Percentiles rank a stretch among this genome's conserved stretches.
Evolutionary conservation across 768 basidiomycete species (phyloP).

Genomic region (Phlegmacium glaucopus): DNA sequence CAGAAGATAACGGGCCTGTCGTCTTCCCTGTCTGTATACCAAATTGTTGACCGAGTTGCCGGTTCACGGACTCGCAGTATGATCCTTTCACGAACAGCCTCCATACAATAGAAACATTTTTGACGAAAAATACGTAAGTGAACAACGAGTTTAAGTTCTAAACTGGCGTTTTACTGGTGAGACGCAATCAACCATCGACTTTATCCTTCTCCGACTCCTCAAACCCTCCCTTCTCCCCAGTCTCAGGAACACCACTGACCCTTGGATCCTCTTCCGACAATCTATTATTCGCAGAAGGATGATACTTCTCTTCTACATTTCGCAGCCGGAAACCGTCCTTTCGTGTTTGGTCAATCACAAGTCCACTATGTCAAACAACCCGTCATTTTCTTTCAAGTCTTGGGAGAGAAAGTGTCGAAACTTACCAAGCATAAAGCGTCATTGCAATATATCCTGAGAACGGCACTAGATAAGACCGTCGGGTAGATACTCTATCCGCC

Average conservation of each 20-base stretch:
- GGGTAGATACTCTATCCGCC: slow-evolving; percentile 46
- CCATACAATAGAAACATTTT: too few relatives aligned
- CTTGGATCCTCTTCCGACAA: slow-evolving; percentile 8
- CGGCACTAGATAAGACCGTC: slow-evolving; percentile 58
- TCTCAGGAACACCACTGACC: neutral
- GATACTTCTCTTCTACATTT: slow-evolving; percentile 39
- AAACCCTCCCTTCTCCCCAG: slow-evolving; percentile 5
- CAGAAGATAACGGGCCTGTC: too few relatives aligned
- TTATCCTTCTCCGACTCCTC: neutral
- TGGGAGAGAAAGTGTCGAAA: slow-evolving; percentile 4
- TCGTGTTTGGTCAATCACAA: slow-evolving; percentile 48
- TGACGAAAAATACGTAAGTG: too few relatives aligned
- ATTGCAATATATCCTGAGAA: slow-evolving; percentile 57
- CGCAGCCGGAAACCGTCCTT: slow-evolving; percentile 49
- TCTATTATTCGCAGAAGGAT: slow-evolving; percentile 1
- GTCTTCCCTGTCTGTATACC: slow-evolving; percentile 3
- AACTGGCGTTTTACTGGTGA: neutral
- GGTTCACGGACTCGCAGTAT: slow-evolving; percentile 78
- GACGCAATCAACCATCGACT: neutral
- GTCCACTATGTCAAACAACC: slow-evolving; percentile 35
- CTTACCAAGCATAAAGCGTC: slow-evolving; percentile 55
- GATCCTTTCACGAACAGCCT: slow-evolving; percentile 8
- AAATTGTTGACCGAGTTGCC: slow-evolving; percentile 79
- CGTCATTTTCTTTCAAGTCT: neutral
- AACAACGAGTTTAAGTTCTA: neutral